These are phyloP conservation scores for Suhomyces sp. DNA, from an alignment of 805 yeast genomes.

Conservation along the genomic window DNA sequence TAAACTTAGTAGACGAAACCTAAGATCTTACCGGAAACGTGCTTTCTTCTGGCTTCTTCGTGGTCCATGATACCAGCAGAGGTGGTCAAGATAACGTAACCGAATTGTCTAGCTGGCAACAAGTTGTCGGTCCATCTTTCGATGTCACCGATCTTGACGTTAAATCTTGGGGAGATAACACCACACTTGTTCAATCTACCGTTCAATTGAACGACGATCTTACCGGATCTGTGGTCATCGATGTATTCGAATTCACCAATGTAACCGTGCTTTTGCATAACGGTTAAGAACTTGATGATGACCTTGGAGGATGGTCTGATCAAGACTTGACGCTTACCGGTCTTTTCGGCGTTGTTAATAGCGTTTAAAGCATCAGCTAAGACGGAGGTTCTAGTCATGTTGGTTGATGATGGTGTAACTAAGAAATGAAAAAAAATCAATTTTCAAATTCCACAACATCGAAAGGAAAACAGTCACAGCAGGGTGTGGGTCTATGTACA, in stretches of 20 bases:
- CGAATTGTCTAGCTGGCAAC: conserved; percentile 98
- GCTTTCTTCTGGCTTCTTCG: conserved; percentile 99
- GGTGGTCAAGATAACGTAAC: conserved; percentile 96
- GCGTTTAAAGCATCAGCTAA: conserved; percentile 37
- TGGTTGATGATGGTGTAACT: conserved; percentile 7
- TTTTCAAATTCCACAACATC: conserved; percentile 1
- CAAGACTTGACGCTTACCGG: conserved; percentile 37
- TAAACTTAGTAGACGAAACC: conserved; percentile 86
- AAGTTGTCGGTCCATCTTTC: conserved; percentile 99
- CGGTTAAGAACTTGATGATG: conserved; percentile 30
- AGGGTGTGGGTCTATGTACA: background rate
- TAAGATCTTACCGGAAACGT: conserved; percentile 97
- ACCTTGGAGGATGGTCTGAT: conserved; percentile 36
- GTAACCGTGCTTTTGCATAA: conserved; percentile 36
- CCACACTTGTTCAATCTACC: conserved; percentile 88
- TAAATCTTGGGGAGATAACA: conserved; percentile 98
- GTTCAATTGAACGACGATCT: conserved; percentile 34
- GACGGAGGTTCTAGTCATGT: conserved; percentile 35
- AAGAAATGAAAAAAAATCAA: conserved; percentile 4
- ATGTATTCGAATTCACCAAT: conserved; percentile 36
- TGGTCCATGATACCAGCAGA: conserved; percentile 99
- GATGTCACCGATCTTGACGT: conserved; percentile 90
- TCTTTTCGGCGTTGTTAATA: conserved; percentile 36
- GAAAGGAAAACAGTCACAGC: conserved; percentile 6
- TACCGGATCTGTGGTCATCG: conserved; percentile 37